phyloP scores from a whole-genome alignment of 106 monocot genomes.

The Dactylorhiza incarnata region DNA sequence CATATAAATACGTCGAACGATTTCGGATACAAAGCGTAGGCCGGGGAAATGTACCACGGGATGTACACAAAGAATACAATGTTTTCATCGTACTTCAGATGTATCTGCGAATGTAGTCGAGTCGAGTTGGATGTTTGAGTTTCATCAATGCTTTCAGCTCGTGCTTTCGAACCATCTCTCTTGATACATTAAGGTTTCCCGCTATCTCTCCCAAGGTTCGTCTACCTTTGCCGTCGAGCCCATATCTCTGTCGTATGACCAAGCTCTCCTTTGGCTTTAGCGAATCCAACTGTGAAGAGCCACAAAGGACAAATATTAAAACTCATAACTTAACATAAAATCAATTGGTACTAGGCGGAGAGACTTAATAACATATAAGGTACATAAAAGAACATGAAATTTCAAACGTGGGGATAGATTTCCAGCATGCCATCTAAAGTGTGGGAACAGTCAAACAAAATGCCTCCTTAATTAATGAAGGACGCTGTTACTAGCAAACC shows the following conservation, averaged over 20 bases:
- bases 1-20: no score
- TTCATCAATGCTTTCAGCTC: slow-evolving; percentile 92
- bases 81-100: slow-evolving; percentile 8
- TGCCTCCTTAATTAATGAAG: no score
- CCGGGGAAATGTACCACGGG: no score
- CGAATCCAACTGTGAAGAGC: slow-evolving; percentile 66
- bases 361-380: slow-evolving; percentile 6
- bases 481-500: no score
- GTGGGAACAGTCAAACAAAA: no score
- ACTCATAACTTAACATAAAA: slow-evolving; percentile 58
- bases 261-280: slow-evolving; percentile 93
- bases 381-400: no score
- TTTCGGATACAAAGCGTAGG: no score
- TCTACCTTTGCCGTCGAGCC: slow-evolving; percentile 84
- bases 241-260: slow-evolving; percentile 88
- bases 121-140: slow-evolving; percentile 85
- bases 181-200: slow-evolving; percentile 83
- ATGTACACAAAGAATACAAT: no score
- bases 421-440: no score
- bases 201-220: slow-evolving; percentile 85
- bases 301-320: no score
- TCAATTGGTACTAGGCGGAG: slow-evolving; percentile 71
- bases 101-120: slow-evolving; percentile 75
- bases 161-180: slow-evolving; percentile 90
- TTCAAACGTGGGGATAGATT: no score